These are phyloP conservation scores for Linderniella brevidens DNA, from an alignment of 257 asterid species.

Conservation along the genomic window DNA sequence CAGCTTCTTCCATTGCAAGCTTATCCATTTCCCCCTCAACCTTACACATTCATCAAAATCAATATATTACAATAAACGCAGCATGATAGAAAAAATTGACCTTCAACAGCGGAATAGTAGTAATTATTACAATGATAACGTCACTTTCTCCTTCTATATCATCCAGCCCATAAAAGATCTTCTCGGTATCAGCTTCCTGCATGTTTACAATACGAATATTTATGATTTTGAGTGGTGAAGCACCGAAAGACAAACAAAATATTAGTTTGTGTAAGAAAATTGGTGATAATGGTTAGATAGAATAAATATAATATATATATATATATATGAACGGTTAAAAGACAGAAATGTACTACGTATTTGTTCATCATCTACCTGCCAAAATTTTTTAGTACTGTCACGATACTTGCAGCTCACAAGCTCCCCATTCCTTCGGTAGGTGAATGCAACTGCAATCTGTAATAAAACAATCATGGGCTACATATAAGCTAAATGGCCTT, in stretches of 20 bases:
- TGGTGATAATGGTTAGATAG: neutral
- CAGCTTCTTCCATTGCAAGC: constrained; percentile 99
- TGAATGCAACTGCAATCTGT: constrained; percentile 75
- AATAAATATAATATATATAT: too few species aligned
- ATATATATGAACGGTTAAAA: too few species aligned
- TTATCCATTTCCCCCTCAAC: constrained; percentile 99
- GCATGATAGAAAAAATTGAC: constrained; percentile 9
- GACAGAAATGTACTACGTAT: constrained; percentile 6
- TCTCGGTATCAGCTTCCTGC: constrained; percentile 79
- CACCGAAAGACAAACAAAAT: neutral
- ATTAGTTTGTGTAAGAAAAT: neutral
- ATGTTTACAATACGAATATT: constrained; percentile 11
- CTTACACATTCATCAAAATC: constrained; percentile 13
- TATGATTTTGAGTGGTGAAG: constrained; percentile 11
- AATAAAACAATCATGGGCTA: neutral
- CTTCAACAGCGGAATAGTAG: constrained; percentile 12
- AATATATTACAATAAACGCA: constrained; percentile 6
- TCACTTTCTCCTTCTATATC: constrained; percentile 78
- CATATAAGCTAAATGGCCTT: neutral
- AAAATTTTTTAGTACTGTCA: constrained; percentile 44
- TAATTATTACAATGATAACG: constrained; percentile 56
- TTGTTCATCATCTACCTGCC: constrained; percentile 51
- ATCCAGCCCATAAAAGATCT: constrained; percentile 77
- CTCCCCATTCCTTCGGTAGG: constrained; percentile 52
- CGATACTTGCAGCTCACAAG: constrained; percentile 92